These are phyloP conservation scores for Penicillium ochrochloron DNA, from an alignment of 495 filamentous ascomycete species.

Conservation along the genomic window DNA sequence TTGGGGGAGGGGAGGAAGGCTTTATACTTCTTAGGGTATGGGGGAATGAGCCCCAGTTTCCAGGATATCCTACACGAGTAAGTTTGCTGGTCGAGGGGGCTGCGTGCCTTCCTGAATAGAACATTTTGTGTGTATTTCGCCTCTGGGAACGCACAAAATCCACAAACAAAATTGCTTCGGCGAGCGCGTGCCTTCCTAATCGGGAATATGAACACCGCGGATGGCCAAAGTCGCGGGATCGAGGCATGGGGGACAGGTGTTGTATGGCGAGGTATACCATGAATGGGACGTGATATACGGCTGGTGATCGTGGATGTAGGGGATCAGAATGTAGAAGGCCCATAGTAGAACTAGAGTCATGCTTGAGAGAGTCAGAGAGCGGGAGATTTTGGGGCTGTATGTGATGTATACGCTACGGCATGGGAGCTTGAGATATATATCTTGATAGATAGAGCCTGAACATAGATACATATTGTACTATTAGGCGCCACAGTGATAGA, in stretches of 20 bases:
- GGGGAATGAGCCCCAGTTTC: not conserved
- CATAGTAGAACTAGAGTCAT: no score
- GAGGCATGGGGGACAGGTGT: not conserved
- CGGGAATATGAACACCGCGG: not conserved
- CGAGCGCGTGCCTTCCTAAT: not conserved
- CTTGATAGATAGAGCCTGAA: no score
- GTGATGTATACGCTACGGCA: no score
- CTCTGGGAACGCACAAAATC: not conserved
- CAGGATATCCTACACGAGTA: not conserved
- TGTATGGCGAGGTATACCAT: no score
- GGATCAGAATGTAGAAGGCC: no score
- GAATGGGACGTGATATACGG: no score
- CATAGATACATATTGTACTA: no score
- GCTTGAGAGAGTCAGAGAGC: no score
- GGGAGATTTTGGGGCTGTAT: no score
- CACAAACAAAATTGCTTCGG: not conserved
- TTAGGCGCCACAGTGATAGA: no score
- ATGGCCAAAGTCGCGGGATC: not conserved
- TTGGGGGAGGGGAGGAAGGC: not conserved
- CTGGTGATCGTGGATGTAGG: no score
- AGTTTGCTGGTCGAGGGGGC: not conserved
- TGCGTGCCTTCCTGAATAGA: not conserved
- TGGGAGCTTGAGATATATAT: no score
- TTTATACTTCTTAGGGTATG: not conserved
- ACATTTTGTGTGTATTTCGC: not conserved